phyloP scores from a whole-genome alignment of 352 stramenopile species.

The Phytophthora hybrid region DNA sequence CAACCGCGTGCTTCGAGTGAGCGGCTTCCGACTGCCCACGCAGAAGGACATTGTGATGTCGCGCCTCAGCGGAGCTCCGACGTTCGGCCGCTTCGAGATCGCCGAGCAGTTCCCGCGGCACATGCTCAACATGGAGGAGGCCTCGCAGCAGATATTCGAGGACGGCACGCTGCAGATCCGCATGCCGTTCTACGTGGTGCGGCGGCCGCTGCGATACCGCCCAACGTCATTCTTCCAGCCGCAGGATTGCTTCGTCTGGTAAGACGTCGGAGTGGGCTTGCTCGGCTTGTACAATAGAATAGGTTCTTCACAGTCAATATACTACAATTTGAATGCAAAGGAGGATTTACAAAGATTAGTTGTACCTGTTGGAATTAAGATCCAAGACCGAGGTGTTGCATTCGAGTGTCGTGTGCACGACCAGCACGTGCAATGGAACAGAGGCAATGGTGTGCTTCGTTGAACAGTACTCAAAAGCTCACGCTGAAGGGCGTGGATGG shows the following conservation, averaged over 20 bases:
- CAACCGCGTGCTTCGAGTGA: conserved; percentile 51
- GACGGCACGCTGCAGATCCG: conserved; percentile 66
- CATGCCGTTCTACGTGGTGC: conserved; percentile 59
- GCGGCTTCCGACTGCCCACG: conserved; percentile 60
- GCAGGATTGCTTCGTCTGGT: conserved; percentile 52
- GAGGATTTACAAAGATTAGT: too few species aligned
- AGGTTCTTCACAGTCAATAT: not conserved
- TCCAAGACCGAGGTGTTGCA: too few species aligned
- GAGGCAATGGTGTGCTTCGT: too few species aligned
- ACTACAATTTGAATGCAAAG: too few species aligned
- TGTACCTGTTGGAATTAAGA: too few species aligned
- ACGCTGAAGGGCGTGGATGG: too few species aligned
- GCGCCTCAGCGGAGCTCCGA: conserved; percentile 57
- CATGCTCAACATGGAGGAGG: conserved; percentile 57
- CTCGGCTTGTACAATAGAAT: conserved; percentile 30
- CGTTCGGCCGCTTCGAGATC: conserved; percentile 78
- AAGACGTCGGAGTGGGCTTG: not conserved
- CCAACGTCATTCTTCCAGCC: conserved; percentile 48
- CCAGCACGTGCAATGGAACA: too few species aligned
- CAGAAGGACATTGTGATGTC: conserved; percentile 69
- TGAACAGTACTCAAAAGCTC: too few species aligned
- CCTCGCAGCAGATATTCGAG: conserved; percentile 55
- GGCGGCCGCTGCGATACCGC: conserved; percentile 36
- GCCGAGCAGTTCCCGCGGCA: conserved; percentile 55
- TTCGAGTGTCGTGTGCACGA: too few species aligned